Evolutionary conservation across 2,329 filamentous ascomycete species (phyloP), one percentile per base, ranked within the genome.

Genomic region (Arthrobotrys musiformis): DNA sequence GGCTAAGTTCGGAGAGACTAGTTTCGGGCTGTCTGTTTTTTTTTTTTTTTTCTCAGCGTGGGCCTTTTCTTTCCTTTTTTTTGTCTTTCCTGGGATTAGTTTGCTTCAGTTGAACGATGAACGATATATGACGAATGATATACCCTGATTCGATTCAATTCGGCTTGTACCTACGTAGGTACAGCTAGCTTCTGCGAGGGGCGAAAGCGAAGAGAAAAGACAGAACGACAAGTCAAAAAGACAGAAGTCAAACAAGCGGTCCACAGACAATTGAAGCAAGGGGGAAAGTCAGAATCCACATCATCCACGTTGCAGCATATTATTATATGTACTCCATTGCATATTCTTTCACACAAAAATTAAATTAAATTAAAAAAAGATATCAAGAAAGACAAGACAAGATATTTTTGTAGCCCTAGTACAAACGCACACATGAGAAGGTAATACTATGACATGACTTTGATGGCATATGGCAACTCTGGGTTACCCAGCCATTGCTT

Each of bases 101-200:
- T 64, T 56, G 48, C 42, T 60, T 73, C 50, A 62, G 50, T 46
- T 26, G 24, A 19, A 63, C 13, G 64, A 68, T 68, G 64, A 22
- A 24, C 66, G 28, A 42, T 22, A 52, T 60, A 73, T 73, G 69
- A 73, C 69, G 69, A 73, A 73, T 73, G 60, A 73, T 37, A 73
- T 66, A 63, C 60, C 69, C 61, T 73, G 69, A 64, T 66, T 66
- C 60, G 19, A 48, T 22, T 24, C 64, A 50, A 72, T 61, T 66
- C 35, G 60, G 58, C 58, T 13, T 15, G 54, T 22, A 40, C 68
- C 46, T 72, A 72, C 68, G 68, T 64, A 58, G 58, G 24, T 30
- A 26, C 56, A 72, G 58, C 48, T 46, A 52, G 28, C 50, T 37
- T 40, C 37, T 63, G 68, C 68, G 68, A 72, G 68, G 68, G 68